Evolutionary conservation across 768 basidiomycete species (phyloP).

Genomic region (Phanerochaete sordida): DNA sequence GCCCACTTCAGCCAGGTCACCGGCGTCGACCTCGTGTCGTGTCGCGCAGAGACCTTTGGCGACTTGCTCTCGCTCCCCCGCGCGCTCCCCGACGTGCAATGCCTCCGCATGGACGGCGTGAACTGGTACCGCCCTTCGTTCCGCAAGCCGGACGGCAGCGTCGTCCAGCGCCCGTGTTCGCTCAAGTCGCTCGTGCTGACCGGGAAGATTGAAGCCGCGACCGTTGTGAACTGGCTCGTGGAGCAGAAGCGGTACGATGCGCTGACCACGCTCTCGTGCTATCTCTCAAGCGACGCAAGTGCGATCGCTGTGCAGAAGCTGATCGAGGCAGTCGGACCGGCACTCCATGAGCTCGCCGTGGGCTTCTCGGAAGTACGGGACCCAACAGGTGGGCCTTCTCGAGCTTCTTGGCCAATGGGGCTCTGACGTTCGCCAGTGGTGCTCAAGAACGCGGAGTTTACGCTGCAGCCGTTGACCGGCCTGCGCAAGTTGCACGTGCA

Average conservation of each 20-base stretch:
- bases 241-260: background rate
- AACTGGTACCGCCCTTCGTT: constrained; percentile 12
- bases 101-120: constrained; percentile 12
- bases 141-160: background rate
- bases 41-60: constrained; percentile 14
- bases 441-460: constrained; percentile 10
- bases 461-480: constrained; percentile 8
- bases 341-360: constrained; percentile 12
- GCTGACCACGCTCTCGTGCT: constrained; percentile 13
- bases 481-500: constrained; percentile 13
- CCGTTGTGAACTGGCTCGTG: constrained; percentile 17
- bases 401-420: too few species aligned
- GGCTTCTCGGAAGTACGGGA: constrained; percentile 18
- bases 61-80: constrained; percentile 11
- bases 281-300: constrained; percentile 9
- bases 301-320: constrained; percentile 14
- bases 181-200: constrained; percentile 15
- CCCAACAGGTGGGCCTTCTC: constrained; percentile 15
- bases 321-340: constrained; percentile 11
- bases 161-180: background rate
- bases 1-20: constrained; percentile 7
- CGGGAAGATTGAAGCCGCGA: constrained; percentile 13
- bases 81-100: constrained; percentile 5
- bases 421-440: too few species aligned
- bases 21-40: constrained; percentile 10